phyloP scores from a whole-genome alignment of 441 rosid genomes.

The Mallotus japonicus region DNA sequence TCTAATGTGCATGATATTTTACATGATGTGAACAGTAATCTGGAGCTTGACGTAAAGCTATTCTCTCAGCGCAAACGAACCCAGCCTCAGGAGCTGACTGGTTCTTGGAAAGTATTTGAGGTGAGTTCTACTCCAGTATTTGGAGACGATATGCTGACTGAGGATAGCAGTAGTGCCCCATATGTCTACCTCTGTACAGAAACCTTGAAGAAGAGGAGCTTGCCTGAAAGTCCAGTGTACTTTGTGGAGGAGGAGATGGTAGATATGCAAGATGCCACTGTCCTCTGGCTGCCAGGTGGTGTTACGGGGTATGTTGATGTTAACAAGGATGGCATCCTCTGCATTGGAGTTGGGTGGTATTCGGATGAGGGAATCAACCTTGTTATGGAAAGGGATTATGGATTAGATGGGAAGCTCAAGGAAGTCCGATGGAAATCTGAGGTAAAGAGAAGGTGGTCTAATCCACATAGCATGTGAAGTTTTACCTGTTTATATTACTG shows the following conservation, averaged over 20 bases:
- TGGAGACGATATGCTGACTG: constrained; percentile 43
- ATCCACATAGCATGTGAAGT: constrained; percentile 32
- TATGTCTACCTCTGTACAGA: constrained; percentile 83
- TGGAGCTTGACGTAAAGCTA: constrained; percentile 54
- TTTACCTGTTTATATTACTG: not conserved
- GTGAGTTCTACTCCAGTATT: constrained; percentile 75
- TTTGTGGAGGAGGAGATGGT: constrained; percentile 81
- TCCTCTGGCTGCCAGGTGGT: constrained; percentile 88
- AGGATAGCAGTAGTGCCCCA: constrained; percentile 36
- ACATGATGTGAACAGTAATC: constrained; percentile 40
- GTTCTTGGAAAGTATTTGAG: constrained; percentile 96
- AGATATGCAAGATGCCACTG: constrained; percentile 68
- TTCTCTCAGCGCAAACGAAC: constrained; percentile 72
- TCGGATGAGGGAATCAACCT: constrained; percentile 86
- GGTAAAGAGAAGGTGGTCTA: constrained; percentile 74
- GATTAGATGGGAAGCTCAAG: constrained; percentile 64
- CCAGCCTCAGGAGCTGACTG: constrained; percentile 64
- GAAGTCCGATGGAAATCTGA: constrained; percentile 77
- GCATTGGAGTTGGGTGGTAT: constrained; percentile 89
- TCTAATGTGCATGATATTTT: not conserved
- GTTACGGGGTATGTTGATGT: constrained; percentile 71
- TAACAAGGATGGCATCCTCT: constrained; percentile 63
- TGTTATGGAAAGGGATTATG: constrained; percentile 92
- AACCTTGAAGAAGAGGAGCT: constrained; percentile 66
- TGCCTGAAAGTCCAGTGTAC: constrained; percentile 54